Base-by-base conservation (phyloP, 306 rosid species). In the Corylus avellana region DNA sequence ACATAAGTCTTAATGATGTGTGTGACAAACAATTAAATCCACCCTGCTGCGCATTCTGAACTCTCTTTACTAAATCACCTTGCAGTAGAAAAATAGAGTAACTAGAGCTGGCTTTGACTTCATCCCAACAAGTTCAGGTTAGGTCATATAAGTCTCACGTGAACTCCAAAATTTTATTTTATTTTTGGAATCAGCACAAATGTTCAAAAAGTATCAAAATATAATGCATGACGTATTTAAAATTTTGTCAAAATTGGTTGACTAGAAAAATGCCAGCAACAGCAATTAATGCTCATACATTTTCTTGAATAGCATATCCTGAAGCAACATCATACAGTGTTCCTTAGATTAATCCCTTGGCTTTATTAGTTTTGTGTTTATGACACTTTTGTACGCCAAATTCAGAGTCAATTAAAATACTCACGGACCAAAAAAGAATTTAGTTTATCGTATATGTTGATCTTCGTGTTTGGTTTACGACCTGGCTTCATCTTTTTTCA, bases 381-480 rank as follows among this genome's bases (percentile, higher is more conserved):
- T 67, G 29, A 10, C 50, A 29, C 18, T 25, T 67, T 25, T 59
- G 46, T 59, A 25, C 39, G 8, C 37, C 3, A 13, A 59, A 59
- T 22, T 22, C 66, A 58, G 1, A 59, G 20, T 25, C 35, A 59
- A 22, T 22, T 1, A 20, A 59, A 12, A 22, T 58, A 59, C 8
- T 3, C 3, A 14, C 29, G 49, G 72, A 67, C 72, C 51, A 25
- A 67, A 67, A 42, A 39, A 14, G 50, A 67, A 17, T n/a, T 59
- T 10, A 20, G 66, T 13, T 22, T 63, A 66, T 51, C 5, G 27
- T 44, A 49, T 48, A 8, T 44, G 63, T 80, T 35, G 46, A 16
- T 47, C 46, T 27, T 11, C 50, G 16, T 70, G 58, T 63, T 80
- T 29, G 56, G 54, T 35, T 59, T 72, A 12, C 32, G 47, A 79